Evolutionary conservation across 257 asterid species (phyloP).

Genomic region (Solanum chilense): DNA sequence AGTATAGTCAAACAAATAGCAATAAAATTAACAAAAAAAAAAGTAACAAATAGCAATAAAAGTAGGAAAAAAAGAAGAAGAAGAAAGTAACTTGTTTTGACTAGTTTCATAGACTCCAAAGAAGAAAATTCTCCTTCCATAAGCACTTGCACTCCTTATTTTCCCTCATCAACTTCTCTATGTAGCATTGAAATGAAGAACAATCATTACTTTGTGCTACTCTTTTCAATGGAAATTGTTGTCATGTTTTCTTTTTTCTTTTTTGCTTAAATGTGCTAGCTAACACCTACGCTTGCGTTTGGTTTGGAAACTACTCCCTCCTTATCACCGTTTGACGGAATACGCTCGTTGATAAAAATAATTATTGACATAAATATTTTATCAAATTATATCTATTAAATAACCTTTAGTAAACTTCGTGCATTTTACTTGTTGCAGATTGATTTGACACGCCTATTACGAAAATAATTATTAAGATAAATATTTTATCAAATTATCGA

Average conservation of each 20-base stretch:
- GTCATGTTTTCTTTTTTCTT: too few species aligned
- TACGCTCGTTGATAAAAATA: rapidly evolving
- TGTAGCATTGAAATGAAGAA: not conserved
- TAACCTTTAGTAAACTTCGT: too few species aligned
- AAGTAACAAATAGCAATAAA: too few species aligned
- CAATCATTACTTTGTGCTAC: not conserved
- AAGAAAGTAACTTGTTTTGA: not conserved
- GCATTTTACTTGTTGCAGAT: too few species aligned
- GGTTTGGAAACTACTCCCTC: too few species aligned
- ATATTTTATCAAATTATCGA: rapidly evolving
- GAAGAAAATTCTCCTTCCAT: not conserved
- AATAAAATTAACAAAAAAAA: too few species aligned
- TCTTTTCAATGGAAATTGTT: too few species aligned
- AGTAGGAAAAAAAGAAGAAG: too few species aligned
- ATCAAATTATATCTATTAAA: rapidly evolving
- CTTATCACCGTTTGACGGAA: too few species aligned
- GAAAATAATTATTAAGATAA: rapidly evolving
- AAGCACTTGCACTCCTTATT: not conserved
- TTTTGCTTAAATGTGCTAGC: too few species aligned
- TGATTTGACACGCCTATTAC: too few species aligned
- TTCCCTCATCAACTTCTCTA: not conserved
- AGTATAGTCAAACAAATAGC: not conserved
- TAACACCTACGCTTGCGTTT: too few species aligned
- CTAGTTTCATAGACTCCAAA: not conserved
- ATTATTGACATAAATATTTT: rapidly evolving